A percentile compares a stretch with the other conserved stretches of the same genome.
phyloP scores from a whole-genome alignment of 805 yeast genomes.

The Lachancea sp. region DNA sequence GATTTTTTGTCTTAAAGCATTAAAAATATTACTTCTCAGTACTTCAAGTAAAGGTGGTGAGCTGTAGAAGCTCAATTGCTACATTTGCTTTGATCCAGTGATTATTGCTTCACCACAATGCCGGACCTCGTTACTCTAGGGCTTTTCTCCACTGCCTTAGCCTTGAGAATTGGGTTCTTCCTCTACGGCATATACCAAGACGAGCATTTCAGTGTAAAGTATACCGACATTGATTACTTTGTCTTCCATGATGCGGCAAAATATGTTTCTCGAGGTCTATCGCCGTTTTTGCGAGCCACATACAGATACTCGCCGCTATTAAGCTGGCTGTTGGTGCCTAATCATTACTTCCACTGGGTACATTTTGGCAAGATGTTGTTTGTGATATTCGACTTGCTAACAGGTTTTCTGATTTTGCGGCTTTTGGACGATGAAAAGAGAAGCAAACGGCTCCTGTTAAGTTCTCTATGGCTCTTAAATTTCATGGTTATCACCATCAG shows the following conservation, averaged over 20 bases:
- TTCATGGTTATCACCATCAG: conserved; percentile 94
- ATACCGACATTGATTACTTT: conserved; percentile 90
- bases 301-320: conserved; percentile 89
- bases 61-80: background rate
- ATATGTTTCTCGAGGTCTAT: conserved; percentile 49
- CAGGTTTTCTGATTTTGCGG: conserved; percentile 58
- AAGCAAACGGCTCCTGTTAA: conserved; percentile 37
- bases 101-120: background rate
- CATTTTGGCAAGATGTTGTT: conserved; percentile 77
- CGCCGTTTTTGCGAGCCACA: conserved; percentile 83
- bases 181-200: conserved; percentile 85
- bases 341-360: conserved; percentile 43
- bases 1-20: background rate
- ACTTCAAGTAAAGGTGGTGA: background rate
- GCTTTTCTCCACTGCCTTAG: conserved; percentile 18
- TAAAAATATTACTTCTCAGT: background rate
- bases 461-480: conserved; percentile 78
- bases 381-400: conserved; percentile 67
- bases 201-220: conserved; percentile 64
- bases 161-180: conserved; percentile 57
- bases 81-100: background rate
- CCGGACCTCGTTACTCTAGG: background rate
- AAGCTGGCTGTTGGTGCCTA: conserved; percentile 77
- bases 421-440: conserved; percentile 29
- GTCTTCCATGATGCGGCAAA: conserved; percentile 91